phyloP scores from a whole-genome alignment of 305 asterid species.

The Rubia peregrina region DNA sequence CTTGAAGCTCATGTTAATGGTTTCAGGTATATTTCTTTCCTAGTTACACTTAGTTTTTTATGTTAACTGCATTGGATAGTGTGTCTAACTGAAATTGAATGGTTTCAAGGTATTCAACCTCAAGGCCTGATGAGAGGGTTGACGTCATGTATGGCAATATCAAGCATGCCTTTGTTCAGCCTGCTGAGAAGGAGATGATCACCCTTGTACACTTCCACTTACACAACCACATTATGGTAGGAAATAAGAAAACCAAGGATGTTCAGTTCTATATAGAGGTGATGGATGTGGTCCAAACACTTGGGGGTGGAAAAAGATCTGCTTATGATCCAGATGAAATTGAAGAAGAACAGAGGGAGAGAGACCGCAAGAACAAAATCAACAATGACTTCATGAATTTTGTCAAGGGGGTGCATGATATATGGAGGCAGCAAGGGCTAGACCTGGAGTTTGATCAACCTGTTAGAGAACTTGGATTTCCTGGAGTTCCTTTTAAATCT shows the following conservation, averaged over 20 bases:
- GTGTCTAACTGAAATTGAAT: neutral
- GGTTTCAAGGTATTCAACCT: conserved; percentile 42
- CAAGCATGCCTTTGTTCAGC: conserved; percentile 77
- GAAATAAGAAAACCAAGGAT: conserved; percentile 74
- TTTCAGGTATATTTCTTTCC: conserved; percentile 37
- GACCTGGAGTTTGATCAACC: conserved; percentile 83
- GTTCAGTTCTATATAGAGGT: conserved; percentile 79
- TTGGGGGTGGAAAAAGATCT: conserved; percentile 66
- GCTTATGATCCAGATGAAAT: conserved; percentile 82
- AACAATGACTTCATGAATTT: conserved; percentile 58
- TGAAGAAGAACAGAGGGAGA: conserved; percentile 84
- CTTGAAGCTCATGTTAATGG: conserved; percentile 76
- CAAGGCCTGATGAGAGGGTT: conserved; percentile 58
- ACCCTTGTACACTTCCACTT: conserved; percentile 74
- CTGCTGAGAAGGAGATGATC: conserved; percentile 74
- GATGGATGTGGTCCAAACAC: conserved; percentile 70
- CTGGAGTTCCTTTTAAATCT: conserved; percentile 67
- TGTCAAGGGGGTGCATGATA: conserved; percentile 65
- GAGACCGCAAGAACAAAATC: conserved; percentile 67
- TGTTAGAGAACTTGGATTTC: conserved; percentile 67
- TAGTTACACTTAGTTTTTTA: neutral
- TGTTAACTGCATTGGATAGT: neutral
- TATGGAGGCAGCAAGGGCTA: conserved; percentile 52
- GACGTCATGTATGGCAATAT: conserved; percentile 62
- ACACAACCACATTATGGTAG: conserved; percentile 81